Base-by-base conservation (phyloP, 257 asterid genomes). In the Nicotiana attenuata region DNA sequence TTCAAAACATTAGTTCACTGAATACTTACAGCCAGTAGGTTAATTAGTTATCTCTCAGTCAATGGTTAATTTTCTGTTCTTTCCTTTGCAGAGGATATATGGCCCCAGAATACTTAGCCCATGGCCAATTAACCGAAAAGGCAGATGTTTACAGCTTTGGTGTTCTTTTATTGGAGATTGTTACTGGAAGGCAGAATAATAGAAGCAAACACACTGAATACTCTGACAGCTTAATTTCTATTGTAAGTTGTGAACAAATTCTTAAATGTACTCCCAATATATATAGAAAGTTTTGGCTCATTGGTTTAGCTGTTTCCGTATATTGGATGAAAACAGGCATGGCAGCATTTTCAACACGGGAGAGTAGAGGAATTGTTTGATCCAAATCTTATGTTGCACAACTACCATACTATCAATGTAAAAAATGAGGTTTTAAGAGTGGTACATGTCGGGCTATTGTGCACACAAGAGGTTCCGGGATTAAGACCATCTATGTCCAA, bases 41-140 rank as follows among this genome's bases (percentile, higher is more conserved):
- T 41, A 41, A n/a, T 33, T 56, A 6, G 38, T 15, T 67, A 26
- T 16, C 33, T 77, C 45, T n/a, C 5, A 4, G 11, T 56, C 16
- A 11, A 35, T 33, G 20, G 14, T 53, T 11, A 56, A 68, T 65
- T 68, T 77, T 78, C 78, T 38, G 31, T 76, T 73, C 6, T 69
- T 71, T 24, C 13, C 61, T 83, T 41, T 77, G 73, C 86, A 92
- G 94, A 83, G 97, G 97, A 63, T 90, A 92, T 83, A 92, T 92
- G 97, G 97, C 94, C 57, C 97, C 97, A 1, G 94, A 92, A 77
- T 92, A 92, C 86, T 82, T 92, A 28, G 90, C 92, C 10, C 90
- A 89, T 41, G 93, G 94, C 13, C 90, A 89, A 84, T 80, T 90
- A 68, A 92, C 93, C 5, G 93, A 91, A 84, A 92, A 91, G 78